These are phyloP conservation scores for Endotrypanum monterogeii DNA, from an alignment of 208 protist species.

Conservation along the genomic window DNA sequence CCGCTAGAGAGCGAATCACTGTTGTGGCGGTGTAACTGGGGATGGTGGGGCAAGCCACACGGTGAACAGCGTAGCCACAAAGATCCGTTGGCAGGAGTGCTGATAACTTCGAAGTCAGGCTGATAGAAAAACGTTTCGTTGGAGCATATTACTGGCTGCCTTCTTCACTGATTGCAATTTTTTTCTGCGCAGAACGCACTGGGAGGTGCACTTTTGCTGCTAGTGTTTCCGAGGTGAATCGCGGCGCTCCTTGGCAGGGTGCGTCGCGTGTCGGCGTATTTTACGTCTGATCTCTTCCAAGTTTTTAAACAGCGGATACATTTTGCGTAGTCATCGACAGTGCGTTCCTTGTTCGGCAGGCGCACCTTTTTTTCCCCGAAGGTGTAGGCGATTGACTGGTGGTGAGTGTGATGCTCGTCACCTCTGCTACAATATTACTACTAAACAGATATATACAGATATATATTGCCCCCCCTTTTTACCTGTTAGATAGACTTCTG, in stretches of 20 bases:
- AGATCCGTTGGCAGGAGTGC: not conserved
- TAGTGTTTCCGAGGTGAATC: not conserved
- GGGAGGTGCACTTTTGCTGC: not conserved
- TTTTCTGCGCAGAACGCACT: conserved; percentile 4
- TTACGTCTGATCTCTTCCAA: no score
- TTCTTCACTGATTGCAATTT: conserved; percentile 10
- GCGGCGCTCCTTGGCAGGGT: not conserved
- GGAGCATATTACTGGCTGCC: conserved; percentile 8
- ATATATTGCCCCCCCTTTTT: no score
- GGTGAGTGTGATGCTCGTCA: no score
- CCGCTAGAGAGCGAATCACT: not conserved
- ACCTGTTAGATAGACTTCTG: no score
- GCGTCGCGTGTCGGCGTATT: no score
- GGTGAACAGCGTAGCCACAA: not conserved
- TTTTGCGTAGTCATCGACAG: no score
- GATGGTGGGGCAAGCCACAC: not conserved
- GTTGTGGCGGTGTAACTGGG: not conserved
- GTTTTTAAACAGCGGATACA: no score
- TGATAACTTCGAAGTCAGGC: conserved; percentile 5
- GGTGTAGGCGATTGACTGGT: no score
- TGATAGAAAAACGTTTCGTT: conserved; percentile 15
- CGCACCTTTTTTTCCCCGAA: no score
- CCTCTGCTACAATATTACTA: no score
- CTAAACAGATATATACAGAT: no score
- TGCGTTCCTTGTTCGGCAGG: no score